Base-by-base conservation (phyloP, 1,284 basidiomycete species). In the Bondarzewia mesenterica region DNA sequence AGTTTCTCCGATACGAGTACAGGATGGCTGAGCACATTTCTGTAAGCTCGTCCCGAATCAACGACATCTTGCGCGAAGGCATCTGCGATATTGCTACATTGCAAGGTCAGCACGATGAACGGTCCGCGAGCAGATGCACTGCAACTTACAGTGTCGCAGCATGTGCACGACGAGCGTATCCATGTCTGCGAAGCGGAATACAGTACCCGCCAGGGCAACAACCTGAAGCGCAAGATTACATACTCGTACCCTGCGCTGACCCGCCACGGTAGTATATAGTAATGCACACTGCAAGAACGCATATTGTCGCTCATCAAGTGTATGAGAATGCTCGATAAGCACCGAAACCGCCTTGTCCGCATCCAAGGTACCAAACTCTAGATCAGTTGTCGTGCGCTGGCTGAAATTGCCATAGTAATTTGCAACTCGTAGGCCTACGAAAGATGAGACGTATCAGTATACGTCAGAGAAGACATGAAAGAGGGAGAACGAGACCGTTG, bases 131-230 rank as follows among this genome's bases (percentile, higher is more conserved):
- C n/a, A 37, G 36, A 37, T 37, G 36, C n/a, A 3, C n/a, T 37
- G 36, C 8, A 7, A 60, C 74, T 60, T 51, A 92, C 93, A 84
- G 64, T 91, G 83, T 59, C 94, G 90, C 32, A 85, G 71, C 54
- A 92, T 67, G 61, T 87, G 74, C 26, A 82, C 77, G 8, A 95
- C 75, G 0, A 85, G 80, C 2, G 88, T 79, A 58, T 99, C 95
- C 71, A 94, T 77, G 66, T 99, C 96, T 21, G 93, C 93, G 63
- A 76, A 91, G 47, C 89, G 80, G 72, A 95, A 99, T 5, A 99
- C 85, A 60, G 91, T 96, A 15, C 85, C 92, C 10, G 94, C 89
- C 50, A 98, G 69, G 42, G 83, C 78, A 2, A 85, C 88, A 1
- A 93, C 82, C 25, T 85, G 85, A 45, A 97, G 64, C 0, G 86